These are phyloP conservation scores for Cutaneotrichosporon cavernicola DNA, from an alignment of 1,284 basidiomycete species.

Conservation along the genomic window DNA sequence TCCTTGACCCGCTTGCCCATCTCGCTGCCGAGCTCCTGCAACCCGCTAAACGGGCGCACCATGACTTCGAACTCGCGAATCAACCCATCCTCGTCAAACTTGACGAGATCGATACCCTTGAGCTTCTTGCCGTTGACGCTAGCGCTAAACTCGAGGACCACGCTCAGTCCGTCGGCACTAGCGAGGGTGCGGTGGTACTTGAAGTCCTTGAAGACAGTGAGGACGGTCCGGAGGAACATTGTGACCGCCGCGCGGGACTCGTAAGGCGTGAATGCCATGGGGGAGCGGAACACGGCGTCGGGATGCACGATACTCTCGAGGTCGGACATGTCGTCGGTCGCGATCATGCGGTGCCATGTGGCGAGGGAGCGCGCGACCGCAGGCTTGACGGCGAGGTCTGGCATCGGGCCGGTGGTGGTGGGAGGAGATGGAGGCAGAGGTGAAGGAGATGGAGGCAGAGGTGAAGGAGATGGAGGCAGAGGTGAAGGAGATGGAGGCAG, in stretches of 20 bases:
- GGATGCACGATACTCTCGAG: conserved; percentile 22
- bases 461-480: too few relatives aligned
- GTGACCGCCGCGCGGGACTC: conserved; percentile 17
- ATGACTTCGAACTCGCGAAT: conserved; percentile 28
- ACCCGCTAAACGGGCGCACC: conserved; percentile 22
- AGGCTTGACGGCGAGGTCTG: conserved; percentile 5
- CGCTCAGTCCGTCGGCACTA: conserved; percentile 16
- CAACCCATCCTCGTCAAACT: conserved; percentile 19
- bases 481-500: too few relatives aligned
- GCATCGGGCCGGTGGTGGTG: not conserved
- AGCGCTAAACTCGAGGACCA: conserved; percentile 25
- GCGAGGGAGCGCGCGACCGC: conserved; percentile 17
- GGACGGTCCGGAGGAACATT: conserved; percentile 20
- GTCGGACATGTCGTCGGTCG: conserved; percentile 3
- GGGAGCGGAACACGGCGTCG: conserved; percentile 25
- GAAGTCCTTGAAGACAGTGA: conserved; percentile 24
- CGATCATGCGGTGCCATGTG: conserved; percentile 24
- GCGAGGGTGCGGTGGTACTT: conserved; percentile 24
- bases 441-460: too few relatives aligned
- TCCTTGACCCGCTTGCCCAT: conserved; percentile 17
- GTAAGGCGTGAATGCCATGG: conserved; percentile 17
- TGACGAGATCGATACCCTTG: conserved; percentile 25
- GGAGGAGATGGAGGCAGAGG: not conserved
- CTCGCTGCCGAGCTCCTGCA: conserved; percentile 20
- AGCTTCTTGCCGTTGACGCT: conserved; percentile 19